A percentile compares a stretch with the other conserved stretches of the same genome.
phyloP scores from a whole-genome alignment of 192 early-diverging fungal species.

The Backusella luteola region DNA sequence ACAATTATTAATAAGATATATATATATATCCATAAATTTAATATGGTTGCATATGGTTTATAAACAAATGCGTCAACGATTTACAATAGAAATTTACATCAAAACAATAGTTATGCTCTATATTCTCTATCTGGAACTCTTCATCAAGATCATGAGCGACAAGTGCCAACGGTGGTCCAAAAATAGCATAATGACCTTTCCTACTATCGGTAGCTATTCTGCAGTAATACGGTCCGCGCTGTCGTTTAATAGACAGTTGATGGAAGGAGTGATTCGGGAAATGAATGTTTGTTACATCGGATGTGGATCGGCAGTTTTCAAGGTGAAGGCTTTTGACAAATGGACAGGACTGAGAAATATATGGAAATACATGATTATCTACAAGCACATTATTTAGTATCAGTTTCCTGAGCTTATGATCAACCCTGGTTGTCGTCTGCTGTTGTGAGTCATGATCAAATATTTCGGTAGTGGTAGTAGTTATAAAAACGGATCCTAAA shows the following conservation, averaged over 20 bases:
- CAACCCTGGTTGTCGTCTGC: background rate
- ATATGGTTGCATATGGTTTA: background rate
- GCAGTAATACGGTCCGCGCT: background rate
- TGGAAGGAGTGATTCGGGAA: background rate
- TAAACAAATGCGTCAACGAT: background rate
- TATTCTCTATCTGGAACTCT: background rate
- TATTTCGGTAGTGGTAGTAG: background rate
- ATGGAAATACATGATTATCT: background rate
- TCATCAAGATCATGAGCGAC: background rate
- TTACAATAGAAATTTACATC: constrained; percentile 1
- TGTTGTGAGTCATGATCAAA: background rate
- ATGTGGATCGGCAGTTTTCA: background rate
- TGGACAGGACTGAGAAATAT: background rate
- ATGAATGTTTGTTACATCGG: background rate
- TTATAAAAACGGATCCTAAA: background rate
- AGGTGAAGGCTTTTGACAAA: background rate
- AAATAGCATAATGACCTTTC: background rate
- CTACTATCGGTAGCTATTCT: background rate
- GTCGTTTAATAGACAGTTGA: background rate
- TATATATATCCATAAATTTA: background rate
- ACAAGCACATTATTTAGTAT: background rate
- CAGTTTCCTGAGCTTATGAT: background rate
- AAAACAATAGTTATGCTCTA: background rate
- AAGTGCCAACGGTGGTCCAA: background rate
- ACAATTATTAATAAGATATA: background rate